Base-by-base conservation (phyloP, 345 rosid genomes). In the Euclidium syriacum region DNA sequence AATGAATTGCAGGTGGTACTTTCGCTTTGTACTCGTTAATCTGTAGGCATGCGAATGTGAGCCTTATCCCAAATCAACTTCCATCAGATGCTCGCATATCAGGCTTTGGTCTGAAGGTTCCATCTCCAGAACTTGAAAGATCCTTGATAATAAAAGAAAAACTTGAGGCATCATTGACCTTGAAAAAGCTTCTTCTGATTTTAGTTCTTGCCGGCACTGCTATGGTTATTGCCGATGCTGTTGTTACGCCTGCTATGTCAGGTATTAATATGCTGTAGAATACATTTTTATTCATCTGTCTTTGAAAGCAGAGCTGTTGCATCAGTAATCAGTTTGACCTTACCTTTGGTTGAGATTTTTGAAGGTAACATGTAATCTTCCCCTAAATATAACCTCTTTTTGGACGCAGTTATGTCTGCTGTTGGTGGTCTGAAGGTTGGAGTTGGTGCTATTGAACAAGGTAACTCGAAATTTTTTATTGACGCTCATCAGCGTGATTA, bases 221-320 rank as follows among this genome's bases (percentile, higher is more conserved):
- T 62, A 87, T 94, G 99, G 94, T 94, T 52, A 83, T 94, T 70
- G 99, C 96, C 34, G 96, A 90, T 90, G 97, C 95, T n/a, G 97
- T 81, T 75, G 82, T 94, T 60, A 94, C 99, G 0, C 97, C 96
- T 34, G 95, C 95, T 57, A 85, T 94, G 97, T 90, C 99, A 87
- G 99, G 99, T 92, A 42, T 69, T 38, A 52, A 40, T 40, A n/a
- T 50, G 51, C 48, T 49, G 39, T 54, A n/a, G n/a, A 41, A 43
- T 40, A 39, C 17, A n/a, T 3, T n/a, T 0, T n/a, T 11, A 17
- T 39, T 39, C 12, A 12, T 39, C 43, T 39, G 43, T 15, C 16
- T 39, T 9, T 22, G 36, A 32, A 43, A 54, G 51, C 59, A 29
- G 42, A 29, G 32, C n/a, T 30, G 5, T 40, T 51, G 15, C 35